Conservation (phyloP, 2,329 filamentous ascomycete species). For the Cercospora zeae-maydis region DNA sequence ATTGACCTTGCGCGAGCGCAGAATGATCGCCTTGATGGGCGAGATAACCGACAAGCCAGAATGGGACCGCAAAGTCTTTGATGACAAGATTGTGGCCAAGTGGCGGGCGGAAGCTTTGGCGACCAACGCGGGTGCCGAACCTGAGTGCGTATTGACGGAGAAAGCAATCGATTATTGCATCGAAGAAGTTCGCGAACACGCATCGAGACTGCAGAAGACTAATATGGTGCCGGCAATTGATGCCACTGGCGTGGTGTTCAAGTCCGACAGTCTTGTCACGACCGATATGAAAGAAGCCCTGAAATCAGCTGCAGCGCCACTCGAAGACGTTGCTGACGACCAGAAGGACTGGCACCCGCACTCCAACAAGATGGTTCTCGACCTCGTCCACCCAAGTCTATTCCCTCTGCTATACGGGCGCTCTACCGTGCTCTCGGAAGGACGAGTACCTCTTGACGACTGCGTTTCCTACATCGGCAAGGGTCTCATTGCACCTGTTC, state of each 20-base stretch:
- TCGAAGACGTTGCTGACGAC: constrained; percentile 47
- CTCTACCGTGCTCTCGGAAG: constrained; percentile 41
- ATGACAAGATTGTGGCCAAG: constrained; percentile 30
- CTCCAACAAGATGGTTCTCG: constrained; percentile 55
- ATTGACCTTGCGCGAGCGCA: constrained; percentile 27
- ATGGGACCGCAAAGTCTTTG: constrained; percentile 32
- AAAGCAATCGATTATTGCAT: constrained; percentile 31
- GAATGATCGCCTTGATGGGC: constrained; percentile 33
- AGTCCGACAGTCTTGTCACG: constrained; percentile 51
- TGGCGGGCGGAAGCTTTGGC: constrained; percentile 27
- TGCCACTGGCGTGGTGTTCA: constrained; percentile 46
- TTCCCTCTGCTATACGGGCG: constrained; percentile 57
- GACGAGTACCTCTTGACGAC: constrained; percentile 31
- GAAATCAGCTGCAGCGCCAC: constrained; percentile 40
- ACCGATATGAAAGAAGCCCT: constrained; percentile 42
- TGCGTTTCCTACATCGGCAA: constrained; percentile 34
- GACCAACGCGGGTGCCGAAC: constrained; percentile 3
- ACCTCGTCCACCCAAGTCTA: constrained; percentile 62
- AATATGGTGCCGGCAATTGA: constrained; percentile 48
- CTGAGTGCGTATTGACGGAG: constrained; percentile 16
- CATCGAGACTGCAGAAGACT: constrained; percentile 42
- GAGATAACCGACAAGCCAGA: constrained; percentile 34
- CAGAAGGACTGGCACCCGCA: constrained; percentile 58
- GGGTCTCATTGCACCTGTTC: constrained; percentile 29
- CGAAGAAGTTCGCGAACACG: constrained; percentile 47